Evolutionary conservation across 1,284 basidiomycete species (phyloP), one percentile per base, ranked within the genome.

Genomic region (Crepidotus sp.): DNA sequence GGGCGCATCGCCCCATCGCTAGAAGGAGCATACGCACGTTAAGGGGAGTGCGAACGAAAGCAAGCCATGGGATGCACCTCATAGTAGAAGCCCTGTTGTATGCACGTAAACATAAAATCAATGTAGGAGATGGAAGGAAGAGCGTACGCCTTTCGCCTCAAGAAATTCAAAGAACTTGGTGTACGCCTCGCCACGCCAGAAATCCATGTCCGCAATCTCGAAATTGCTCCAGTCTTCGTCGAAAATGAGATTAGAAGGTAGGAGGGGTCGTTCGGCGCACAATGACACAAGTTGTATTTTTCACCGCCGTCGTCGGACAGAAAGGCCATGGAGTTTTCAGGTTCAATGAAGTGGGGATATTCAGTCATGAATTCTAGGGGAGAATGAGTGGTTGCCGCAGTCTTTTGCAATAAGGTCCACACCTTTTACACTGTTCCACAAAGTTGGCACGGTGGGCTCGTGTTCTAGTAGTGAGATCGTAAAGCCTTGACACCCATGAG

Each of bases 1-100:
- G 3, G 88, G 90, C 6, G 91, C 90, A 59, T 93, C 89, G 41
- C 89, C 89, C 87, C 86, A 88, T 40, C 85, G 71, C 73, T 26
- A 11, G 7, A 26, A 26, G 6, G 7, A 11, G 25, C 10, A 9
- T 22, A 22, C n/a, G n/a, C n/a, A 22, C 21, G 21, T 22, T 6
- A 26, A 26, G 6, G 10, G 10, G n/a, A n/a, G n/a, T n/a, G 25
- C 25, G 7, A 26, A 8, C 25, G 25, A 8, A 11, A 26, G 25
- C n/a, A 22, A 22, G 21, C 21, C 6, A 22, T 22, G 4, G 21
- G 21, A 8, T n/a, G 25, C 10, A 26, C 25, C 25, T 80, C 87
- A 55, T 90, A 90, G 60, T 86, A 88, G 57, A 89, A 89, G 5
- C 90, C 89, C 25, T 26, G 25, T 26, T 3, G 7, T 26, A 8